phyloP scores from a whole-genome alignment of 2,329 filamentous ascomycete genomes.

The Thielaviopsis ethacetica region DNA sequence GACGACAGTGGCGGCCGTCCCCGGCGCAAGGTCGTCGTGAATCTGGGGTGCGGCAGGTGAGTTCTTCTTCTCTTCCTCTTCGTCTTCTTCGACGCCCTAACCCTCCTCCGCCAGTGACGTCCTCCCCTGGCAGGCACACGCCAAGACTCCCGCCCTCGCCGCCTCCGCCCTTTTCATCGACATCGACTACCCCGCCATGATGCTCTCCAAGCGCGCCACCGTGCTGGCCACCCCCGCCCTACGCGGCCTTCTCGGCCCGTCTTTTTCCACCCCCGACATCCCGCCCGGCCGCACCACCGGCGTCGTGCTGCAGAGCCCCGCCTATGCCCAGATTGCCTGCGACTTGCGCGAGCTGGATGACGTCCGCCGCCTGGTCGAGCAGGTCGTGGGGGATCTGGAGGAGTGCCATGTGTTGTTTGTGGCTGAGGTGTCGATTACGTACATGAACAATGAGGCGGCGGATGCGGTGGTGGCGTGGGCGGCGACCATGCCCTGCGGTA shows the following conservation, averaged over 20 bases:
- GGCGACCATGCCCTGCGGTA: constrained; percentile 51
- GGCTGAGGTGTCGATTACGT: constrained; percentile 81
- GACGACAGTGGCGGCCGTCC: constrained; percentile 21
- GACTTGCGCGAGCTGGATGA: constrained; percentile 53
- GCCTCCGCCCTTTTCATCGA: constrained; percentile 56
- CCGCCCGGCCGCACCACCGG: constrained; percentile 14
- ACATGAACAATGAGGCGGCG: constrained; percentile 62
- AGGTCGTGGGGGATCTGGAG: constrained; percentile 35
- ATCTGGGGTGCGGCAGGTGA: constrained; percentile 82
- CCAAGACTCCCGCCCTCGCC: constrained; percentile 44
- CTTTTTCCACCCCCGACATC: constrained; percentile 20
- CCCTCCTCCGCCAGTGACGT: constrained; percentile 48
- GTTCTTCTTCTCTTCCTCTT: constrained; percentile 21
- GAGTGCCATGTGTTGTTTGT: constrained; percentile 57
- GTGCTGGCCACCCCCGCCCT: constrained; percentile 49
- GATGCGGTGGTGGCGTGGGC: constrained; percentile 67
- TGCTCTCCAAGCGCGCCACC: constrained; percentile 53
- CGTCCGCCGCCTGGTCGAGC: constrained; percentile 42
- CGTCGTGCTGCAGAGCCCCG: constrained; percentile 46
- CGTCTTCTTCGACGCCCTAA: constrained; percentile 1
- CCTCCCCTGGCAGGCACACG: constrained; percentile 67
- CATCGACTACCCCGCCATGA: constrained; percentile 70
- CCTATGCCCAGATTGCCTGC: constrained; percentile 67
- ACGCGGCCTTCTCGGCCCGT: constrained; percentile 19
- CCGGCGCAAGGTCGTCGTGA: constrained; percentile 58